Base-by-base conservation (phyloP, 345 rosid genomes). In the Syzygium aqueum region DNA sequence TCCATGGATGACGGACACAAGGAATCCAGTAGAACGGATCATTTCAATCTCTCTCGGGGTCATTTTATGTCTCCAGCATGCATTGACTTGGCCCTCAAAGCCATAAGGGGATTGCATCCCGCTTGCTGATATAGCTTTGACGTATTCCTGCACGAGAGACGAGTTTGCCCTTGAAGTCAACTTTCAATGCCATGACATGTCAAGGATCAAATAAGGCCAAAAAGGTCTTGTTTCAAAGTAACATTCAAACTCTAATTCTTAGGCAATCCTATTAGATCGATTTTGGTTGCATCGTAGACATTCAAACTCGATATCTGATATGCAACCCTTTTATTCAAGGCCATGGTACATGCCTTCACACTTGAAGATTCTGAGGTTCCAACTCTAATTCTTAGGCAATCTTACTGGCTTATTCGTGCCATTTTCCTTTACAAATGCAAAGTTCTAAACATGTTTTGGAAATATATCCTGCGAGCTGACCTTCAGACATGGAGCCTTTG, bases 51-150 rank as follows among this genome's bases (percentile, higher is more conserved):
- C 99, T 85, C 85, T 77, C 87, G 51, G 89, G 85, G 95, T 92
- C 92, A 97, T 83, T 91, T 91, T 94, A 91, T 97, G 99, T 61
- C 89, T 92, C 99, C 99, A 97, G 91, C 99, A 97, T 27, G 99
- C 99, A 91, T 94, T 95, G 86, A 96, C 49, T 91, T 97, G 99
- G 85, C 99, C 99, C 59, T 96, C 98, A 88, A 97, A 94, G 85
- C 99, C 99, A 84, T 86, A 65, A 85, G 86, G 94, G 43, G 96
- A 94, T 88, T 97, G 99, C 99, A 97, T 96, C 51, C 99, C 99
- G 84, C 92, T 91, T 63, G 96, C 92, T 92, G 98, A 94, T 93
- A 97, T 97, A 53, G 96, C 96, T 88, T 95, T 95, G 28, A 97
- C 99, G 90, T 97, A 97, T 90, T 97, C 95, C 99, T 96, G 92